These are phyloP conservation scores for Penicillium sp. DNA, from an alignment of 2,329 filamentous ascomycete genomes.

Conservation along the genomic window DNA sequence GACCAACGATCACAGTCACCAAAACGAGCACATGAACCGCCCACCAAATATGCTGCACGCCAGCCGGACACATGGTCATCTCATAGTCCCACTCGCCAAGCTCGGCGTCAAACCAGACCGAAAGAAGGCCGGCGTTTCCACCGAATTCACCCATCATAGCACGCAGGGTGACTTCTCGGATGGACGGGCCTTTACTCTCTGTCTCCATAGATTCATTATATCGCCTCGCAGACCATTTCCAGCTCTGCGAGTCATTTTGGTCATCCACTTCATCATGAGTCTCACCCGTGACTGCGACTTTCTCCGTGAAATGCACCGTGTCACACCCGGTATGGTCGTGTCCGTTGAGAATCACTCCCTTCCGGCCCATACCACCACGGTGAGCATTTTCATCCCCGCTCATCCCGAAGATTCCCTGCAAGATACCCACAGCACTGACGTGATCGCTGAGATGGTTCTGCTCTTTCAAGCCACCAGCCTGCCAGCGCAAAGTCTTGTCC, in stretches of 20 bases:
- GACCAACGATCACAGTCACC: constrained; percentile 36
- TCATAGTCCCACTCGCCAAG: constrained; percentile 69
- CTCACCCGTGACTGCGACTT: constrained; percentile 28
- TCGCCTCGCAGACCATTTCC: constrained; percentile 36
- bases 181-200: constrained; percentile 29
- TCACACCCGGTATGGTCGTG: constrained; percentile 96
- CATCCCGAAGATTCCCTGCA: constrained; percentile 79
- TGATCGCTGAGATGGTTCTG: constrained; percentile 81
- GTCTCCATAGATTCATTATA: constrained; percentile 16
- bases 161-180: constrained; percentile 85
- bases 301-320: constrained; percentile 73
- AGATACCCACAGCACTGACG: constrained; percentile 62
- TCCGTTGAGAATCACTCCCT: constrained; percentile 78
- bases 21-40: constrained; percentile 70
- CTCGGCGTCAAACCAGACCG: constrained; percentile 76
- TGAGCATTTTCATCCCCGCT: constrained; percentile 56
- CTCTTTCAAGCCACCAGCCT: constrained; percentile 57
- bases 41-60: constrained; percentile 94
- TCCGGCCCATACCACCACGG: constrained; percentile 59
- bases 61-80: constrained; percentile 70
- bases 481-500: constrained; percentile 32
- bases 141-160: constrained; percentile 98
- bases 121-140: constrained; percentile 85
- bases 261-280: constrained; percentile 8
- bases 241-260: constrained; percentile 9